Evolutionary conservation across 2,329 filamentous ascomycete genomes (phyloP).

Genomic region (Aspergillus neotritici): DNA sequence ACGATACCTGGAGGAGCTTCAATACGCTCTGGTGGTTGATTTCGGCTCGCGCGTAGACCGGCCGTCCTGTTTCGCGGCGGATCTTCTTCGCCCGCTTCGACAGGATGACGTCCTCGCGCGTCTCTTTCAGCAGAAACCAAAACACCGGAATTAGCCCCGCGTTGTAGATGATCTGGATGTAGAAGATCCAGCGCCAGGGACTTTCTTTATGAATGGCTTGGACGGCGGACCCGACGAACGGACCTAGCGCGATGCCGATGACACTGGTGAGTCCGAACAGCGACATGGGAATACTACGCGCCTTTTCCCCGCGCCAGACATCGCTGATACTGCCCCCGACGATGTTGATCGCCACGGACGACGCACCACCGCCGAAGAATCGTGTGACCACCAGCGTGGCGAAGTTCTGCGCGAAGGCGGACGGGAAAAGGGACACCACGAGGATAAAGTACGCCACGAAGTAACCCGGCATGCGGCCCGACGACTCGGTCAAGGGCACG

Average conservation of each 20-base stretch:
- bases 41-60: slow-evolving; percentile 24
- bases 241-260: slow-evolving; percentile 41
- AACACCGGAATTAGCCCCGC: slow-evolving; percentile 38
- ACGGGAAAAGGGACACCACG: slow-evolving; percentile 39
- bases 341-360: slow-evolving; percentile 40
- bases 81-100: slow-evolving; percentile 35
- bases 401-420: slow-evolving; percentile 41
- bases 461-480: slow-evolving; percentile 42
- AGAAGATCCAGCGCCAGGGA: slow-evolving; percentile 44
- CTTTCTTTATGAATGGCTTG: slow-evolving; percentile 28
- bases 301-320: slow-evolving; percentile 34
- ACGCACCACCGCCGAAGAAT: slow-evolving; percentile 42
- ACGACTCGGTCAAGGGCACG: slow-evolving; percentile 36
- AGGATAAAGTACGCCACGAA: slow-evolving; percentile 39
- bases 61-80: slow-evolving; percentile 31
- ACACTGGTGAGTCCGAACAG: slow-evolving; percentile 42
- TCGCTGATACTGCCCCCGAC: slow-evolving; percentile 33
- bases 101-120: slow-evolving; percentile 40
- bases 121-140: slow-evolving; percentile 38
- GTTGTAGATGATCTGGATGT: slow-evolving; percentile 42
- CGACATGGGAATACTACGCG: slow-evolving; percentile 39
- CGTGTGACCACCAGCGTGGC: slow-evolving; percentile 42
- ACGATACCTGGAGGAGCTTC: slow-evolving; percentile 34
- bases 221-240: slow-evolving; percentile 40
- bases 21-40: slow-evolving; percentile 18